Evolutionary conservation across 1,284 basidiomycete genomes (phyloP), one percentile per base, ranked within the genome.

Genomic region (Moniliophthora roreri): DNA sequence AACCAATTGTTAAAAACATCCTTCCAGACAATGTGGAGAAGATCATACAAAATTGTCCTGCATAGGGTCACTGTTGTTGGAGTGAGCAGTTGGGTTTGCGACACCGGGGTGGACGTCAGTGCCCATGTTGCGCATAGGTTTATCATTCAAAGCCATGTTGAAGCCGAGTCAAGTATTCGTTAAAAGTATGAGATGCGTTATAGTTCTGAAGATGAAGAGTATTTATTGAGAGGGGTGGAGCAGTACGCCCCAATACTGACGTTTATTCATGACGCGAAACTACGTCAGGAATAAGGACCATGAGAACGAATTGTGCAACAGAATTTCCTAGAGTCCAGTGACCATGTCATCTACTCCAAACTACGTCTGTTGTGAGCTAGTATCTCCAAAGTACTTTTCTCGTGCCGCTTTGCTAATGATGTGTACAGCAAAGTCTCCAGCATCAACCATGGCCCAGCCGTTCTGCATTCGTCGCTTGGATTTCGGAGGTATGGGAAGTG

Each of bases 401-500:
- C 79, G 71, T 23, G 82, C 82, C 32, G 79, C 75, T 55, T 69
- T 77, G 67, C 85, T 86, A 54, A 91, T 60, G 45, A 91, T 73
- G 63, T 91, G 89, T 9, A 91, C 82, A 2, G 83, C 89, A 73
- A 89, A 89, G 39, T 82, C 76, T 34, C 89, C 89, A 8, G 80
- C 88, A 65, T 91, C 89, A 47, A 91, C 72, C 83, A 91, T 82
- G 1, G 84, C 85, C 89, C 89, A 91, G n/a, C 86, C 87, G 52
- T 84, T 82, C 57, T 80, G 76, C 48, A 75, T 73, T 20, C 78
- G 71, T 34, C 77, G 76, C 60, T 82, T 84, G 21, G 78, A 72
- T 57, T 87, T 87, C 11, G 78, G 78, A 2, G 85, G 81, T 13
- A 91, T 70, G 15, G 72, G 63, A 16, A 89, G 60, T 5, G 84